These are phyloP conservation scores for Melanopsichium pennsylvanicum DNA, from an alignment of 1,284 basidiomycete genomes.

Conservation along the genomic window DNA sequence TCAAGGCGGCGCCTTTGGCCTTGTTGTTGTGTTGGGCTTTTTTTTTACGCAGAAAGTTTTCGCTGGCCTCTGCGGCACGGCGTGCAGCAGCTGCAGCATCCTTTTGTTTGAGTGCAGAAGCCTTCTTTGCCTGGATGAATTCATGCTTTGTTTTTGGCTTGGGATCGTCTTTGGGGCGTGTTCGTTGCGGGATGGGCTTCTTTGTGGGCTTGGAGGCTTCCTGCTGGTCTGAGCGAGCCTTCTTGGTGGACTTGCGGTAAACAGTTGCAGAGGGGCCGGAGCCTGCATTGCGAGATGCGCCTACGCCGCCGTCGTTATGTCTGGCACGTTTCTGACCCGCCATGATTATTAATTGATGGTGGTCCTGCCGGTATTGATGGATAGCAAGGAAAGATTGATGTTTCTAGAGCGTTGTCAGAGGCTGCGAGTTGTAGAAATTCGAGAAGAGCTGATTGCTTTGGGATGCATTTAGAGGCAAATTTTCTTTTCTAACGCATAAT, in stretches of 20 bases:
- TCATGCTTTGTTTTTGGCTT: constrained; percentile 56
- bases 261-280: constrained; percentile 36
- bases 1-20: constrained; percentile 14
- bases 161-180: constrained; percentile 41
- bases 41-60: constrained; percentile 27
- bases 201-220: constrained; percentile 24
- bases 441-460: too few species aligned
- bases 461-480: too few species aligned
- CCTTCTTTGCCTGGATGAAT: constrained; percentile 52
- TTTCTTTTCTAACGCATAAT: too few species aligned
- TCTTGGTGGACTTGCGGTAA: constrained; percentile 51
- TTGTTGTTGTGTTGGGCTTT: constrained; percentile 21
- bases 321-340: constrained; percentile 27
- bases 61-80: constrained; percentile 20
- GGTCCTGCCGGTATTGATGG: too few species aligned
- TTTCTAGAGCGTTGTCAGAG: too few species aligned
- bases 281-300: constrained; percentile 2
- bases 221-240: constrained; percentile 38
- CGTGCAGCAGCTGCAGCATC: constrained; percentile 18
- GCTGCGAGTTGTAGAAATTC: too few species aligned
- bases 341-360: constrained; percentile 14
- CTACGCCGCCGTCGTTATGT: constrained; percentile 3
- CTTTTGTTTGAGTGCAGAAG: constrained; percentile 36
- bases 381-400: too few species aligned
- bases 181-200: constrained; percentile 29